Base-by-base conservation (phyloP, 495 filamentous ascomycete species). In the Acidomyces sp. region DNA sequence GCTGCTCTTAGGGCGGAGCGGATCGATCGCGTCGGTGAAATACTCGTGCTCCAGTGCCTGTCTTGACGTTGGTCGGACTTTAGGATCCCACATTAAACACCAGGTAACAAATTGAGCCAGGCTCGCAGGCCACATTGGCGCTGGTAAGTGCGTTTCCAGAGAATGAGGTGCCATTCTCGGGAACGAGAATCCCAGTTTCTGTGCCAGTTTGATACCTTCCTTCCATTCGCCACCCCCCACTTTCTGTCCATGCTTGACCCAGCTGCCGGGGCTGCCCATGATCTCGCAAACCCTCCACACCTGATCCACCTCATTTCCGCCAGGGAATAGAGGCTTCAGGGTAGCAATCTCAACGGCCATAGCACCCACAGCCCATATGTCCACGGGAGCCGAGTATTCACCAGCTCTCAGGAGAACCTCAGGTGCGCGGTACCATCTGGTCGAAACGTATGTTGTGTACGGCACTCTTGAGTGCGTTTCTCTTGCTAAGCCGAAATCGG, bases 71-170 rank as follows among this genome's bases (percentile, higher is more conserved):
- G 92, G 92, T 41, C 92, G 71, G 58, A 65, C 77, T 63, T 86
- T 87, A 12, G 92, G 92, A 62, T 99, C 92, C 92, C 92, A 99
- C 90, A 96, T 93, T 44, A 99, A 62, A 64, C 92, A 99, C 87
- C 86, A 94, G 1, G 92, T 96, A 34, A 99, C 92, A 54, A 99
- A 95, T 21, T 86, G 71, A 50, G 76, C 78, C 21, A 99, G 70
- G 24, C 84, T 82, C 1, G 77, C 64, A 3, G 92, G 90, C 92
- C 92, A 99, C 55, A 90, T 82, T 11, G 92, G 85, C 3, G 80
- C 52, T 48, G 84, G 83, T 4, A 96, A 70, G 48, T 96, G 92
- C 20, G 81, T 85, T 45, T 95, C 90, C 82, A 99, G 90, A 4
- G 87, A 74, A 56, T 95, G 88, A 16, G 92, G 92, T 28, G 90